Evolutionary conservation across 2,329 filamentous ascomycete species (phyloP), one percentile per base, ranked within the genome.

Genomic region (Ceratocystis huliohia): DNA sequence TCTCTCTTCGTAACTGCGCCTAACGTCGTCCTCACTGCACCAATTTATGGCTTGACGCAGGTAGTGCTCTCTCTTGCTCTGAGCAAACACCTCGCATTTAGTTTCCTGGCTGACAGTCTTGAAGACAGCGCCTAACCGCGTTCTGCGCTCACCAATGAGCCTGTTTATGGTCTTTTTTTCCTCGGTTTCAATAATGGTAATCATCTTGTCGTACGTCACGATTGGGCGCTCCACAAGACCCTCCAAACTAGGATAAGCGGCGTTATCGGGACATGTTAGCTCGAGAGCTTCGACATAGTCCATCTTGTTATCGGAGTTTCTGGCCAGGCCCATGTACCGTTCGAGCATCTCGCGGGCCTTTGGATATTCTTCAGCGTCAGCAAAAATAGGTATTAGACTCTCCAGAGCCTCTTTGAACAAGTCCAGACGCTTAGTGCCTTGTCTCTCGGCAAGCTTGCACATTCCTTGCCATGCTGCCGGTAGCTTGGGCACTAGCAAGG

Each of bases 381-480:
- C 82, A 71, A 88, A 91, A 63, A 96, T 85, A 65, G 87, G 81
- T 6, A 89, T 91, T 57, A 97, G 79, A 68, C 82, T 85, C 67
- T 91, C 75, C 1, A 86, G 88, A 13, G 68, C 69, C 22, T 68
- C 64, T 45, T 67, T 68, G 64, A 50, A 68, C 5, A 65, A 37
- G 25, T 20, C 53, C 2, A 68, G 48, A 10, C 62, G 53, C 28
- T 50, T 62, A 6, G 62, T 13, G 1, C 88, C 89, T 59, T 84
- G 78, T 61, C 88, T 87, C 73, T 96, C 96, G 62, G 87, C 82
- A 65, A 84, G 81, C 72, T 87, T 89, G 74, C 94, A 83, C 59
- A 99, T 79, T 0, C 94, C 94, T 74, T 96, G 89, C 91, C 90
- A 97, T 70, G 89, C 89, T 72, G 93, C 88, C n/a, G 84, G 79